Evolutionary conservation across 169 alveolate genomes (phyloP).

Genomic region (Plasmodium billcollinsi): DNA sequence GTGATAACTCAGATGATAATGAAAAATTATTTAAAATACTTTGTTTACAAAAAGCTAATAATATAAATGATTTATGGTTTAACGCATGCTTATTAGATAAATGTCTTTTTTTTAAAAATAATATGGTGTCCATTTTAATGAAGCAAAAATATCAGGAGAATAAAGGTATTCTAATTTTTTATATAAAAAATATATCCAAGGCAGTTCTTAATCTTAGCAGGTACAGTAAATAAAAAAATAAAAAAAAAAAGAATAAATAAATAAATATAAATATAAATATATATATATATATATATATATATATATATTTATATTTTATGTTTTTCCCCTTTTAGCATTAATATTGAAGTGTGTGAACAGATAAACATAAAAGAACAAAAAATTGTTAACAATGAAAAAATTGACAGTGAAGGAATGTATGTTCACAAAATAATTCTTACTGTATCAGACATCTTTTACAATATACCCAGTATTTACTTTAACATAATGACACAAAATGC

Average conservation of each 20-base stretch:
- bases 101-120: conserved; percentile 37
- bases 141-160: conserved; percentile 67
- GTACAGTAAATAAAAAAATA: not conserved
- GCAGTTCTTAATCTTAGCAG: conserved; percentile 17
- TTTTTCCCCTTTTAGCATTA: conserved; percentile 16
- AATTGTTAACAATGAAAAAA: conserved; percentile 33
- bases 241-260: not conserved
- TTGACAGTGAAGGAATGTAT: conserved; percentile 31
- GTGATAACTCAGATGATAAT: conserved; percentile 30
- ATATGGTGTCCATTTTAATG: conserved; percentile 22
- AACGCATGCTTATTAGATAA: conserved; percentile 56
- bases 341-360: conserved; percentile 45
- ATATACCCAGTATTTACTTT: conserved; percentile 45
- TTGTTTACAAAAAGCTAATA: conserved; percentile 60
- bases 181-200: conserved; percentile 61
- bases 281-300: not conserved
- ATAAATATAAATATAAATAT: not conserved
- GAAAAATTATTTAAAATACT: conserved; percentile 44
- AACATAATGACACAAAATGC: conserved; percentile 14
- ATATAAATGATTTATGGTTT: conserved; percentile 68
- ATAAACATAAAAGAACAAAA: conserved; percentile 56
- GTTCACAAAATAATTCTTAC: conserved; percentile 33
- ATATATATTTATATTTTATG: not conserved
- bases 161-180: conserved; percentile 30
- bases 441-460: conserved; percentile 41